Percentiles rank a stretch among this genome's conserved stretches.
phyloP scores from a whole-genome alignment of 2,329 filamentous ascomycete genomes.

The Trichoderma hamatum region DNA sequence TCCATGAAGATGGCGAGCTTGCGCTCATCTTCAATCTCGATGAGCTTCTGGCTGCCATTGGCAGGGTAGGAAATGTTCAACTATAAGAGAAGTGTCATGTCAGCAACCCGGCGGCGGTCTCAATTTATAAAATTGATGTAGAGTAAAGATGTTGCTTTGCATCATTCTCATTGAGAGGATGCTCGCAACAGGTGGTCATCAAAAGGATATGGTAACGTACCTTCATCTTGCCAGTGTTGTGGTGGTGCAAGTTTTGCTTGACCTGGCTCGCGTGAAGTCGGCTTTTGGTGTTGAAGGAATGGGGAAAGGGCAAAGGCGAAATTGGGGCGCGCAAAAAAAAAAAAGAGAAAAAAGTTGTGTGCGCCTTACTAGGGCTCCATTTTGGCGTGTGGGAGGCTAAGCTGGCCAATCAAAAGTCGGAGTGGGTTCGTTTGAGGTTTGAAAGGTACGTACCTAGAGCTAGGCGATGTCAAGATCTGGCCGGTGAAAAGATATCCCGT shows the following conservation, averaged over 20 bases:
- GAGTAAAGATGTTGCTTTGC: not conserved
- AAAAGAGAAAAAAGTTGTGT: slow-evolving; percentile 45
- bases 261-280: slow-evolving; percentile 45
- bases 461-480: not conserved
- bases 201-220: slow-evolving; percentile 37
- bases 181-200: too few species aligned
- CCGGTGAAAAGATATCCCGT: slow-evolving; percentile 34
- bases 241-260: slow-evolving; percentile 51
- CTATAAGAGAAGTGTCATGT: slow-evolving; percentile 41
- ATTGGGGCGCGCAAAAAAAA: slow-evolving; percentile 47
- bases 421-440: not conserved
- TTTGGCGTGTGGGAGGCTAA: slow-evolving; percentile 30
- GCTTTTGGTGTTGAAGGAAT: slow-evolving; percentile 40
- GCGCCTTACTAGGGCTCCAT: slow-evolving; percentile 43
- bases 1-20: slow-evolving; percentile 99
- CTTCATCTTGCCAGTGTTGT: slow-evolving; percentile 53
- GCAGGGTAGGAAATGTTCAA: slow-evolving; percentile 83
- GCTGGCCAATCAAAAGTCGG: slow-evolving; percentile 40
- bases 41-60: slow-evolving; percentile 99
- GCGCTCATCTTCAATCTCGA: slow-evolving; percentile 99
- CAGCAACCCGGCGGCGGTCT: slow-evolving; percentile 35
- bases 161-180: not conserved
- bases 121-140: not conserved
- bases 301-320: slow-evolving; percentile 34
- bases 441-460: not conserved